Percentiles rank a stretch among this genome's conserved stretches.
These are phyloP conservation scores for Podaxis mareebaensis DNA, from an alignment of 768 basidiomycete species.

Conservation along the genomic window DNA sequence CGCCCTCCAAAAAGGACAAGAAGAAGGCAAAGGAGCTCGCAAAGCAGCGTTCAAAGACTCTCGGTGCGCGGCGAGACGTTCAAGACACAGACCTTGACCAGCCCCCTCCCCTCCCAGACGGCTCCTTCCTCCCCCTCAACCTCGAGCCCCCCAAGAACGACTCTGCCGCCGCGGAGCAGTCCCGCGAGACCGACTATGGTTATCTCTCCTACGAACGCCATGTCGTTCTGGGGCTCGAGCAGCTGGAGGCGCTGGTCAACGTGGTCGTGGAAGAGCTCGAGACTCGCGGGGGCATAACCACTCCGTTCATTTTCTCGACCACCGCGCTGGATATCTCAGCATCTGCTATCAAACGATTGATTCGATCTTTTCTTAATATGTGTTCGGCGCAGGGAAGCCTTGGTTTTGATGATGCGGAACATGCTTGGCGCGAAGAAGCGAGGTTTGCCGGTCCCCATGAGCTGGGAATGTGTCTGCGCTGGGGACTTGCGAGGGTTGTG, in stretches of 20 bases:
- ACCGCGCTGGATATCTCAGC: conserved; percentile 84
- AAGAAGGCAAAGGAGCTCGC: conserved; percentile 43
- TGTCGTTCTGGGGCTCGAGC: conserved; percentile 74
- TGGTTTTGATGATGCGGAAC: conserved; percentile 44
- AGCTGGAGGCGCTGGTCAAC: conserved; percentile 71
- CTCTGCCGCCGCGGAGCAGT: conserved; percentile 32
- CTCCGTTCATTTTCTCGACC: conserved; percentile 89
- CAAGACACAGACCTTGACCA: conserved; percentile 30
- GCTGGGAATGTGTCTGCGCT: conserved; percentile 88
- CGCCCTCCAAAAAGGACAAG: conserved; percentile 53
- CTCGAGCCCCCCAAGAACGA: conserved; percentile 47
- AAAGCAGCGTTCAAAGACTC: conserved; percentile 41
- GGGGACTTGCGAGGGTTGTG: conserved; percentile 84
- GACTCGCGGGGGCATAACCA: conserved; percentile 76
- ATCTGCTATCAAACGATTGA: conserved; percentile 72
- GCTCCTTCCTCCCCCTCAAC: conserved; percentile 52
- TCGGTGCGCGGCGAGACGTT: conserved; percentile 37
- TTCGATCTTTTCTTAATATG: conserved; percentile 77
- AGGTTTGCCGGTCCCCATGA: conserved; percentile 84
- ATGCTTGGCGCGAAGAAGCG: conserved; percentile 77
- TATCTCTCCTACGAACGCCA: conserved; percentile 74
- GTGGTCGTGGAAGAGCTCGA: conserved; percentile 70
- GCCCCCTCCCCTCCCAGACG: conserved; percentile 44
- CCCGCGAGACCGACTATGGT: conserved; percentile 57
- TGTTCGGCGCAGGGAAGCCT: conserved; percentile 39